Percentiles rank a stretch among this genome's conserved stretches.
Evolutionary conservation across 768 basidiomycete genomes (phyloP).

Genomic region (Cytidiella melzeri): DNA sequence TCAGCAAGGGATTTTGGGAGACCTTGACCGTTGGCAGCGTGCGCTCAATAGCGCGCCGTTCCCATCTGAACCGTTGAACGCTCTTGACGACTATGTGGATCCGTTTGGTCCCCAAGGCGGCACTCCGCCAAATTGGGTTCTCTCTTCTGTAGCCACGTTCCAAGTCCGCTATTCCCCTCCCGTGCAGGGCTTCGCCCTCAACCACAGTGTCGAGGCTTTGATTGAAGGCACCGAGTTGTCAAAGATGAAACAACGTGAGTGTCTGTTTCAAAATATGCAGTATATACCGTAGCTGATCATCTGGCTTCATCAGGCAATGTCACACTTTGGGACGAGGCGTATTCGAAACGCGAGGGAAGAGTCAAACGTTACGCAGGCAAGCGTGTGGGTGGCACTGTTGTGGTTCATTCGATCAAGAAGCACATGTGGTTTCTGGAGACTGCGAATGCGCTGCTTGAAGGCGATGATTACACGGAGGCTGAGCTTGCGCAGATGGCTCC

Average conservation of each 20-base stretch:
- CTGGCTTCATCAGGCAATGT: constrained; percentile 38
- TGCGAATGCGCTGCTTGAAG: constrained; percentile 78
- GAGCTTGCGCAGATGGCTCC: constrained; percentile 16
- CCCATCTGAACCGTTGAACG: constrained; percentile 2
- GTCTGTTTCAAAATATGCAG: background rate
- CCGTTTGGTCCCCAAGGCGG: constrained; percentile 25
- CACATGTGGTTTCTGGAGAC: constrained; percentile 96
- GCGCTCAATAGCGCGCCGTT: background rate
- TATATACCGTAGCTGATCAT: constrained; percentile 4
- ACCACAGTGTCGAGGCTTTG: constrained; percentile 81
- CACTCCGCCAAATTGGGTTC: constrained; percentile 58
- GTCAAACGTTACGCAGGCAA: constrained; percentile 54
- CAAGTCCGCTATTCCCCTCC: constrained; percentile 71
- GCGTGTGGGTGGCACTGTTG: constrained; percentile 86
- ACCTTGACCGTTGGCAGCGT: constrained; percentile 34
- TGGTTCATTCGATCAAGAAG: constrained; percentile 97
- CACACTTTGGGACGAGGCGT: constrained; percentile 57
- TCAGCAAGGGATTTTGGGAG: constrained; percentile 45
- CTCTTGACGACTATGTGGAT: constrained; percentile 18
- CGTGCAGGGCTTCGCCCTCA: constrained; percentile 52
- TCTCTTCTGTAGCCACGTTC: constrained; percentile 85
- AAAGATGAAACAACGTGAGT: constrained; percentile 53
- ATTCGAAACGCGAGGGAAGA: constrained; percentile 69
- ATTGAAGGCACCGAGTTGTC: constrained; percentile 91
- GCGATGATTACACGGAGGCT: constrained; percentile 60